phyloP scores from a whole-genome alignment of 768 basidiomycete genomes.

The Multifurca ochricompacta region DNA sequence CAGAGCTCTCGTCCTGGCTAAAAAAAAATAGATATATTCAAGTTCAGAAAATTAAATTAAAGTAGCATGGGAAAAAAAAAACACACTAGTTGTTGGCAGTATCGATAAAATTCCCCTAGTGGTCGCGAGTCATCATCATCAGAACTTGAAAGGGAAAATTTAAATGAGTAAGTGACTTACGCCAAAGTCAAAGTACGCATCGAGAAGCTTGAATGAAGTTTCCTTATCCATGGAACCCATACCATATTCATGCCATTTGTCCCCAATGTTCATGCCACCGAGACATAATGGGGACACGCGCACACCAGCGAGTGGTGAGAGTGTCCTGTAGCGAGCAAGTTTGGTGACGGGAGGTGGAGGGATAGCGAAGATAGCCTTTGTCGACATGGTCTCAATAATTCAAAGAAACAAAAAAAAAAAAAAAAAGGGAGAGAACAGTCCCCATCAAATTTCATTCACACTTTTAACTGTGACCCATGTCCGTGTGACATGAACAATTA shows the following conservation, averaged over 20 bases:
- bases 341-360: conserved; percentile 1
- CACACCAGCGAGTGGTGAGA: conserved; percentile 36
- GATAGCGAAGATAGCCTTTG: not conserved
- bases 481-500: too few species aligned
- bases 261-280: conserved; percentile 43
- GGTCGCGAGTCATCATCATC: too few species aligned
- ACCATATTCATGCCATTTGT: conserved; percentile 32
- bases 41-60: too few species aligned
- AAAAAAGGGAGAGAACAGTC: not conserved
- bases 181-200: conserved; percentile 38
- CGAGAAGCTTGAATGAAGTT: conserved; percentile 37
- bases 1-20: conserved; percentile 50
- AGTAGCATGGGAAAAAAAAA: not conserved
- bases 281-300: conserved; percentile 43
- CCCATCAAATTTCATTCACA: too few species aligned
- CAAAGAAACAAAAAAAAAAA: not conserved
- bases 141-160: too few species aligned
- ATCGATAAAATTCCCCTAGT: conserved; percentile 44
- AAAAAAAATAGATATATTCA: too few species aligned
- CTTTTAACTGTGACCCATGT: too few species aligned
- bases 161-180: too few species aligned
- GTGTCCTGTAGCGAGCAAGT: conserved; percentile 32
- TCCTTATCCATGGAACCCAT: conserved; percentile 41
- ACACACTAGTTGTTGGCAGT: conserved; percentile 40
- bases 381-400: too few species aligned